These are phyloP conservation scores for Lactarius trivialis DNA, from an alignment of 768 basidiomycete genomes.

Conservation along the genomic window DNA sequence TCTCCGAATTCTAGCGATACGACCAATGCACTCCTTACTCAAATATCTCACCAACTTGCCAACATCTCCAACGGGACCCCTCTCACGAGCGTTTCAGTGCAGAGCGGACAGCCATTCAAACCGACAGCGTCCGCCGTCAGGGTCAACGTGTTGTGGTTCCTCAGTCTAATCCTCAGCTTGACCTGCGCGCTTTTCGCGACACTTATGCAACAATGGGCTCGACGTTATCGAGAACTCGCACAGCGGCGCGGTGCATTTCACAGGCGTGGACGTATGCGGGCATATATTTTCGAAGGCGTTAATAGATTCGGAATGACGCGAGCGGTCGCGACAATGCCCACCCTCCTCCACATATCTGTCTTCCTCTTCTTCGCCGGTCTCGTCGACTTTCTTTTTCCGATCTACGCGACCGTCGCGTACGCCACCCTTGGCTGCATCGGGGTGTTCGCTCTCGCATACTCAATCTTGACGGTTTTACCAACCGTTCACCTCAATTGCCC, in stretches of 20 bases:
- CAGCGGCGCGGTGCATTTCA: background rate
- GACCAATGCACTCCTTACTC: too few species aligned
- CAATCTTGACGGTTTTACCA: background rate
- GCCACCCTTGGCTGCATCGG: background rate
- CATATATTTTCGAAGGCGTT: background rate
- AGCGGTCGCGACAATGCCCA: background rate
- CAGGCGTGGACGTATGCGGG: background rate
- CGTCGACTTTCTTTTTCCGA: background rate
- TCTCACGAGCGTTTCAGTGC: too few species aligned
- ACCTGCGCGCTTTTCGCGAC: background rate
- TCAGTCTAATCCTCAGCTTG: slow-evolving; percentile 4
- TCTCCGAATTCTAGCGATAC: too few species aligned
- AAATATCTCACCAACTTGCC: too few species aligned
- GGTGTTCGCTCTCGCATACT: background rate
- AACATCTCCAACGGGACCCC: too few species aligned
- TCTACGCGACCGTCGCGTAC: background rate
- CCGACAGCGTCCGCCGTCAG: too few species aligned
- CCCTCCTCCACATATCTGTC: background rate
- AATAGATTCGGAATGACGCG: background rate
- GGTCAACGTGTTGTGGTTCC: slow-evolving; percentile 10
- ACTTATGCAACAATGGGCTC: slow-evolving; percentile 13
- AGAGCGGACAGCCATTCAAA: too few species aligned
- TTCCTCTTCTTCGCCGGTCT: slow-evolving; percentile 7
- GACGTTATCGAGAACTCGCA: background rate
- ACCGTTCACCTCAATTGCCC: background rate